Conservation (phyloP, 2,329 filamentous ascomycete genomes). For the Claviceps purpurea region DNA sequence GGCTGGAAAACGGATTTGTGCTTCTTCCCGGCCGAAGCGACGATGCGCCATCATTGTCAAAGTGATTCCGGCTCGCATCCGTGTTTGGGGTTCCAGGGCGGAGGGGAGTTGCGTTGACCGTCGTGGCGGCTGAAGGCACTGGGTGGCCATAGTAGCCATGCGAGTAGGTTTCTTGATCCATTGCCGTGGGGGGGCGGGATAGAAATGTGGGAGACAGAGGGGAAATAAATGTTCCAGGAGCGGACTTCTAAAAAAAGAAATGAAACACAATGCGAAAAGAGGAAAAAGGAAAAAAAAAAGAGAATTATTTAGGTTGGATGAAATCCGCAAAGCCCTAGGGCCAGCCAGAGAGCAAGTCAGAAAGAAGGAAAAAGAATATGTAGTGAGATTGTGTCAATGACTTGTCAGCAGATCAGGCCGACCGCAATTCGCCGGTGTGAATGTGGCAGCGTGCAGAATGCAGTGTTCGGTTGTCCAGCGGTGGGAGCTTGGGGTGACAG, state of each 20-base stretch:
- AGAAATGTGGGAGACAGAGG: no score
- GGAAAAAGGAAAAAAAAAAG: neutral
- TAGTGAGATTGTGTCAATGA: no score
- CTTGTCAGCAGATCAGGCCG: no score
- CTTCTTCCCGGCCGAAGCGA: conserved; percentile 16
- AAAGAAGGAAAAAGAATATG: no score
- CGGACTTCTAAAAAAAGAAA: neutral
- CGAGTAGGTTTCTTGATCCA: conserved; percentile 15
- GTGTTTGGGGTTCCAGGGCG: conserved; percentile 29
- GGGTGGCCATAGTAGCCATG: conserved; percentile 16
- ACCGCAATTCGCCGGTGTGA: no score
- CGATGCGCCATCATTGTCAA: conserved; percentile 26
- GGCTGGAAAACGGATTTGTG: conserved; percentile 34
- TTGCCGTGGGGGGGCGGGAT: conserved; percentile 8
- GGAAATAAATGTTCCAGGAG: no score
- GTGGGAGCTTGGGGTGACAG: no score
- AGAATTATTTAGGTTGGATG: no score
- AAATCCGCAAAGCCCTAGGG: no score
- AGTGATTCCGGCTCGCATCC: conserved; percentile 25
- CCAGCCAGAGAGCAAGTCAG: no score
- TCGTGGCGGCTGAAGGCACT: conserved; percentile 22
- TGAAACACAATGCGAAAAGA: neutral
- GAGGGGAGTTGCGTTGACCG: conserved; percentile 25
- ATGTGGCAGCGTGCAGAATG: no score
- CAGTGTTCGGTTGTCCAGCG: no score